phyloP scores from a whole-genome alignment of 805 yeast genomes.

The Metschnikowia lunata region DNA sequence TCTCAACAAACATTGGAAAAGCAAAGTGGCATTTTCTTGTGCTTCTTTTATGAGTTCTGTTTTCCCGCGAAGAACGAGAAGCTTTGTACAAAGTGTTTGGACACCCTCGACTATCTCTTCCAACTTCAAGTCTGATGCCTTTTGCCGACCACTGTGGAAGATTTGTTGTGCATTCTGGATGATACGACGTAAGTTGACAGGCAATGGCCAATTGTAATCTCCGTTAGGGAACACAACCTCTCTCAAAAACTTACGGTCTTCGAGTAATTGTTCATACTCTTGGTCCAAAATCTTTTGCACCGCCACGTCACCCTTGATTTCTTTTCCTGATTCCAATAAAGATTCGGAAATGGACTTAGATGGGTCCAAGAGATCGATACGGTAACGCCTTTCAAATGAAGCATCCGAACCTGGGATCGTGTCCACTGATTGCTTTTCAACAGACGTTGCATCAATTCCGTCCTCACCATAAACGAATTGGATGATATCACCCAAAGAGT shows the following conservation, averaged over 20 bases:
- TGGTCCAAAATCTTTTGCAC: constrained; percentile 76
- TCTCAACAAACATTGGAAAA: constrained; percentile 88
- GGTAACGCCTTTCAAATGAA: constrained; percentile 76
- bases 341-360: constrained; percentile 61
- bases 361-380: constrained; percentile 78
- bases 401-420: constrained; percentile 90
- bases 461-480: constrained; percentile 98
- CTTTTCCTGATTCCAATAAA: constrained; percentile 81
- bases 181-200: constrained; percentile 94
- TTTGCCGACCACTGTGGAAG: constrained; percentile 86
- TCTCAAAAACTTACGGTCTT: constrained; percentile 79
- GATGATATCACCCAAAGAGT: constrained; percentile 92
- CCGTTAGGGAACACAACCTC: constrained; percentile 82
- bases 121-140: constrained; percentile 85
- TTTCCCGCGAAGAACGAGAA: constrained; percentile 79
- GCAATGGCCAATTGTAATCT: constrained; percentile 95
- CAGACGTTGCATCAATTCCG: constrained; percentile 97
- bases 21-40: constrained; percentile 82
- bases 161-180: constrained; percentile 96
- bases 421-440: constrained; percentile 92
- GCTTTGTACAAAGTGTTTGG: constrained; percentile 56
- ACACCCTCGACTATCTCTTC: constrained; percentile 76
- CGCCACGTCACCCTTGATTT: constrained; percentile 83
- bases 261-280: constrained; percentile 73
- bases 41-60: constrained; percentile 74